A percentile compares a stretch with the other conserved stretches of the same genome.
These are phyloP conservation scores for Viridothelium virens DNA, from an alignment of 495 filamentous ascomycete genomes.

Conservation along the genomic window DNA sequence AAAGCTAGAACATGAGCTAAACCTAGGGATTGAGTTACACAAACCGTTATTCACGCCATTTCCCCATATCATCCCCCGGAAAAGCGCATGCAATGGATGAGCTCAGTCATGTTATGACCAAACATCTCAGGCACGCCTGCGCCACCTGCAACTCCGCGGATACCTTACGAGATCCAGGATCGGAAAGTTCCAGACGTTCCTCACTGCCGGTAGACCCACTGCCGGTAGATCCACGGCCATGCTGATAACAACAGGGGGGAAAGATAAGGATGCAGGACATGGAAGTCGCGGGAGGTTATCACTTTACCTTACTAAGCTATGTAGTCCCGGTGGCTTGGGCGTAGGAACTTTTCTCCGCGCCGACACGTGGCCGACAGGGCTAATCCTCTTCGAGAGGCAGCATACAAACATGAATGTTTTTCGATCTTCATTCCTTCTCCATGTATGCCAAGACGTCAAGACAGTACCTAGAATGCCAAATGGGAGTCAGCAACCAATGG, in stretches of 20 bases:
- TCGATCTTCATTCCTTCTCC: too few relatives aligned
- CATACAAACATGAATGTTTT: too few relatives aligned
- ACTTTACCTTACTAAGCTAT: too few relatives aligned
- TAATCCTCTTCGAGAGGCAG: too few relatives aligned
- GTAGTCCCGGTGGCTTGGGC: background rate
- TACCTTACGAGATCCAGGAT: background rate
- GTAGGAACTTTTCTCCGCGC: background rate
- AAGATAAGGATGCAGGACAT: slow-evolving; percentile 7
- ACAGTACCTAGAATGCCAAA: too few relatives aligned
- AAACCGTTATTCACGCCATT: too few relatives aligned
- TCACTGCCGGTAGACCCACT: too few relatives aligned
- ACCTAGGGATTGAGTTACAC: too few relatives aligned
- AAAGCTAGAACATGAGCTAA: too few relatives aligned
- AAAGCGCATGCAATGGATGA: background rate
- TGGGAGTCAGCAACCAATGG: too few relatives aligned
- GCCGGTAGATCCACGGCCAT: background rate
- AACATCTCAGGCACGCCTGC: background rate
- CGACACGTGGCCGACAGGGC: background rate
- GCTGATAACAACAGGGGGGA: slow-evolving; percentile 1
- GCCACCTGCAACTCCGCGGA: background rate
- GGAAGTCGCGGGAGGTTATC: background rate
- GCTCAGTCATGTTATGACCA: background rate
- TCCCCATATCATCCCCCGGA: background rate
- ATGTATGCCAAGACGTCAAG: too few relatives aligned
- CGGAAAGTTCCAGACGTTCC: too few relatives aligned